Conservation (phyloP, 139 green algal genomes). For the Tetradesmus lagerheimii region DNA sequence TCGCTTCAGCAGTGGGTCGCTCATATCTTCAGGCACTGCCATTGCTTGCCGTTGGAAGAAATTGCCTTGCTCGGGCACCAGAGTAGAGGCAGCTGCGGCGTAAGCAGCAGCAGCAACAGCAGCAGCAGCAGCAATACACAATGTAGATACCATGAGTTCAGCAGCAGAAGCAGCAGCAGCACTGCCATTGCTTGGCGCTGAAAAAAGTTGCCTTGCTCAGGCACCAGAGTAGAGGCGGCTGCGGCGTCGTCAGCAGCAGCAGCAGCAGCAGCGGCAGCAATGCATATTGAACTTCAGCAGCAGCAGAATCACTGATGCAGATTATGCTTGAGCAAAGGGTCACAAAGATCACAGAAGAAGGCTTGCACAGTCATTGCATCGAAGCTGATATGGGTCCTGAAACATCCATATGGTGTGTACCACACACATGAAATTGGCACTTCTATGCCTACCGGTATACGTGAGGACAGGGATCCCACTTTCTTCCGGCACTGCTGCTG, state of each 20-base stretch:
- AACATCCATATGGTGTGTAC: too few species aligned
- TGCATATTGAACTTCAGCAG: neutral
- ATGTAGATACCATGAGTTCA: too few species aligned
- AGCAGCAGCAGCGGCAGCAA: neutral
- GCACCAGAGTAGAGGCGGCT: too few species aligned
- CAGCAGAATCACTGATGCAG: neutral
- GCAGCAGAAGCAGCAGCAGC: neutral
- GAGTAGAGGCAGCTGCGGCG: constrained; percentile 22
- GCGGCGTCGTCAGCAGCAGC: neutral
- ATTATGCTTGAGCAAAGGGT: too few species aligned
- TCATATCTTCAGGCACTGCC: constrained; percentile 26
- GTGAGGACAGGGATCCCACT: neutral
- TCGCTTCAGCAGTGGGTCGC: constrained; percentile 15
- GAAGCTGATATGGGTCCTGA: neutral
- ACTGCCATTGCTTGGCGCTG: neutral
- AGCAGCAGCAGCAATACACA: constrained; percentile 8
- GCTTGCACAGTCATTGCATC: too few species aligned
- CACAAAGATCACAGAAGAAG: too few species aligned
- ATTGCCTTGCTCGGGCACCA: constrained; percentile 44
- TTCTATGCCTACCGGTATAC: neutral
- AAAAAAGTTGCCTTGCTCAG: too few species aligned
- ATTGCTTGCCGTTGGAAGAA: constrained; percentile 48
- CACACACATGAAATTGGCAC: too few species aligned
- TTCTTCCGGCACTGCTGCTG: neutral
- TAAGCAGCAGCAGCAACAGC: constrained; percentile 15